Evolutionary conservation across 176 grass and related monocot species (phyloP).

Genomic region (Paspalum vaginatum): DNA sequence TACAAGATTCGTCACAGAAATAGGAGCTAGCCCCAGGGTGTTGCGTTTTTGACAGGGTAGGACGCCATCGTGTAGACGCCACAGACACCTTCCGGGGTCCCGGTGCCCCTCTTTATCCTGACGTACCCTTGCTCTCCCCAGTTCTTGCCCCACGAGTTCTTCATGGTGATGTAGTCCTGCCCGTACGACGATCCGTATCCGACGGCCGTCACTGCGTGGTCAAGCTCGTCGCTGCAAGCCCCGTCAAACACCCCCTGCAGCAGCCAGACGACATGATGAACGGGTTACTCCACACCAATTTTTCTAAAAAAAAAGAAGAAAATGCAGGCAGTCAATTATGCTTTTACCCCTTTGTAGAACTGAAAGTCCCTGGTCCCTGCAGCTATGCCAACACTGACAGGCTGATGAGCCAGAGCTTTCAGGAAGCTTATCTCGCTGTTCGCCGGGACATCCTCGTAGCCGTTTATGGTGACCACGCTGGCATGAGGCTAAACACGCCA

Average conservation of each 20-base stretch:
- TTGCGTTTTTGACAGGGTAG: slow-evolving; percentile 64
- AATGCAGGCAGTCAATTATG: not conserved
- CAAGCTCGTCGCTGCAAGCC: slow-evolving; percentile 54
- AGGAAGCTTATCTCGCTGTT: slow-evolving; percentile 75
- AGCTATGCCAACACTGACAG: slow-evolving; percentile 76
- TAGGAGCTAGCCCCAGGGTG: slow-evolving; percentile 24
- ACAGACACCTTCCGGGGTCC: slow-evolving; percentile 68
- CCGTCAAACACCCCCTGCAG: slow-evolving; percentile 77
- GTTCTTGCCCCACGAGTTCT: slow-evolving; percentile 77
- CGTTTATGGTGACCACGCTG: slow-evolving; percentile 57
- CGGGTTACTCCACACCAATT: not conserved
- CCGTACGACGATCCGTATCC: slow-evolving; percentile 67
- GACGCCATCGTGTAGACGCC: slow-evolving; percentile 77
- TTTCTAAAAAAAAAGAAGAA: not conserved
- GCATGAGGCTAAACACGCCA: slow-evolving; percentile 44
- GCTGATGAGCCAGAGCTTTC: slow-evolving; percentile 71
- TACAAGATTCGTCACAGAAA: slow-evolving; percentile 36
- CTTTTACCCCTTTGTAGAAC: slow-evolving; percentile 91
- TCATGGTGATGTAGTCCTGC: slow-evolving; percentile 69
- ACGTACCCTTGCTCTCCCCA: slow-evolving; percentile 83
- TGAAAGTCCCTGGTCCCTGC: slow-evolving; percentile 75
- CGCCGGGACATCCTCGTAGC: slow-evolving; percentile 73
- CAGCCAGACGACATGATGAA: not conserved
- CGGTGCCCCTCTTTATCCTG: slow-evolving; percentile 74
- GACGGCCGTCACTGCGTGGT: slow-evolving; percentile 75